These are phyloP conservation scores for Pugionium cornutum DNA, from an alignment of 345 rosid species.

Conservation along the genomic window DNA sequence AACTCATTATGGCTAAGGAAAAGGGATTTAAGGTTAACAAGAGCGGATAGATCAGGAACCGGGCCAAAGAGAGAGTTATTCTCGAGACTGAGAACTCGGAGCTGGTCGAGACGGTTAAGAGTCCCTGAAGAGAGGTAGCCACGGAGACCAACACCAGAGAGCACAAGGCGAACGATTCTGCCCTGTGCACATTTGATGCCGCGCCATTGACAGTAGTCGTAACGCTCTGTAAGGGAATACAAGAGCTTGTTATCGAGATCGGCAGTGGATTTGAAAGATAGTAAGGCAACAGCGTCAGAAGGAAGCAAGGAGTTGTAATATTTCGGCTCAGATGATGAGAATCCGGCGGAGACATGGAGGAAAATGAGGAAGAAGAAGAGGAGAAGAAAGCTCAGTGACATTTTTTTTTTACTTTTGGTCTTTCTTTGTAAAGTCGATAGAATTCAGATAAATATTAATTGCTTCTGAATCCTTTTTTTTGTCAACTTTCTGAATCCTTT, in stretches of 20 bases:
- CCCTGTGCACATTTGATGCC: constrained; percentile 85
- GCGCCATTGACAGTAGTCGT: constrained; percentile 94
- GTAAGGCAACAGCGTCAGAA: constrained; percentile 69
- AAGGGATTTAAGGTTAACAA: constrained; percentile 69
- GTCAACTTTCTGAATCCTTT: background rate
- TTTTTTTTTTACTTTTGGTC: constrained; percentile 15
- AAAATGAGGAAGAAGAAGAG: constrained; percentile 26
- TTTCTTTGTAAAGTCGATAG: background rate
- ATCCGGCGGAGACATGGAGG: constrained; percentile 33
- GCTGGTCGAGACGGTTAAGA: constrained; percentile 86
- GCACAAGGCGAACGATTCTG: constrained; percentile 69
- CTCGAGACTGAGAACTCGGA: constrained; percentile 73
- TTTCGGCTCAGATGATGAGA: constrained; percentile 42
- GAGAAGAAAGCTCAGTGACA: constrained; percentile 32
- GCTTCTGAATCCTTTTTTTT: constrained; percentile 4
- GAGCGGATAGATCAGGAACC: constrained; percentile 77
- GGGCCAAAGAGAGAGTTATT: constrained; percentile 87
- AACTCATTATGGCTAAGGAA: constrained; percentile 60
- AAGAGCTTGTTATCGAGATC: constrained; percentile 76
- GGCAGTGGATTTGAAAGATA: constrained; percentile 82
- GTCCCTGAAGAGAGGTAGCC: constrained; percentile 63
- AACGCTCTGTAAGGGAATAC: constrained; percentile 72
- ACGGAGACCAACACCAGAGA: constrained; percentile 58
- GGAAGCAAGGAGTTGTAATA: constrained; percentile 52
- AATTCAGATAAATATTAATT: constrained; percentile 23